phyloP scores from a whole-genome alignment of 1,284 basidiomycete genomes.

The Microbotryum intermedium region DNA sequence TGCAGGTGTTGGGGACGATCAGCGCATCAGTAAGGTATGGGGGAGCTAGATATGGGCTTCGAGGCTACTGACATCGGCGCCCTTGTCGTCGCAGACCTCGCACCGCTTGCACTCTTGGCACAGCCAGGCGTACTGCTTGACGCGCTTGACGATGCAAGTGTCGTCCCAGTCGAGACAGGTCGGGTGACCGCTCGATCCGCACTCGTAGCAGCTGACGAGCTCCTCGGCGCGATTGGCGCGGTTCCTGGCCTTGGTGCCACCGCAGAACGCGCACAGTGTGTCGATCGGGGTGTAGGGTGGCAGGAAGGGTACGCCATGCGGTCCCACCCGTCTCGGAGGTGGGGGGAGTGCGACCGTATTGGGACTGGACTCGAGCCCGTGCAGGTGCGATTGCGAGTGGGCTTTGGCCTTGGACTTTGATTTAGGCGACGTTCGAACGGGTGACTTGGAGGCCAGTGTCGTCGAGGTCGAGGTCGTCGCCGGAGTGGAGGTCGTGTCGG shows the following conservation, averaged over 20 bases:
- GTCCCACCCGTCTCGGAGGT: conserved; percentile 15
- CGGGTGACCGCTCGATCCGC: conserved; percentile 36
- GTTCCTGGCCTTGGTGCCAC: conserved; percentile 24
- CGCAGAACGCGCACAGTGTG: conserved; percentile 37
- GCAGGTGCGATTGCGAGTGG: too few relatives aligned
- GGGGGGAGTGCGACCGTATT: background rate
- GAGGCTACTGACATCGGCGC: conserved; percentile 66
- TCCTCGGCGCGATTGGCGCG: conserved; percentile 30
- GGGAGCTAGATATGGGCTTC: background rate
- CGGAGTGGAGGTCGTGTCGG: too few relatives aligned
- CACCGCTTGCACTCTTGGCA: conserved; percentile 92
- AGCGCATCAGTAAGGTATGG: background rate
- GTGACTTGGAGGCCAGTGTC: background rate
- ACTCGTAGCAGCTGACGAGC: conserved; percentile 37
- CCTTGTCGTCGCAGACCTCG: conserved; percentile 75
- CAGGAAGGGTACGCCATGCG: conserved; percentile 12
- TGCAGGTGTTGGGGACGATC: conserved; percentile 39
- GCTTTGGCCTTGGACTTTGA: background rate
- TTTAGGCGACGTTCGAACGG: background rate
- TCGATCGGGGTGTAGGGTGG: conserved; percentile 14
- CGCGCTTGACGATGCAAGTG: conserved; percentile 36
- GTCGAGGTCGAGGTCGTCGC: too few relatives aligned
- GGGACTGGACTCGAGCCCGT: too few relatives aligned
- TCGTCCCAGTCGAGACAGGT: conserved; percentile 33
- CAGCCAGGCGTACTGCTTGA: conserved; percentile 61